Conservation (phyloP, 768 basidiomycete species). For the Boletus subcaerulescens region DNA sequence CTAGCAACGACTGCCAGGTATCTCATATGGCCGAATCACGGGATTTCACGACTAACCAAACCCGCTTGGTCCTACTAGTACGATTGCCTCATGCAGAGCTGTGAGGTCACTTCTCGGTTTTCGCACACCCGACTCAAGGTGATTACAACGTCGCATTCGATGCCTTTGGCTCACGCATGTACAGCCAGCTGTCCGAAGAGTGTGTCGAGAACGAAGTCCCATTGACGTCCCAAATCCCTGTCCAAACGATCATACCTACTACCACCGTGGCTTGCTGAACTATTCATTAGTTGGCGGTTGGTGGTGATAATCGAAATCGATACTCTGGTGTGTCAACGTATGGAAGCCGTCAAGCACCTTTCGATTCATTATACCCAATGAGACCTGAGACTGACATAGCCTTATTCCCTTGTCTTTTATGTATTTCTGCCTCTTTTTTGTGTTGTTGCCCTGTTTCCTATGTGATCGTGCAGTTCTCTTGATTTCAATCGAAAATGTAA, state of each 20-base stretch:
- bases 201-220: background rate
- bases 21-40: too few species aligned
- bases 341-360: too few species aligned
- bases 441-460: too few species aligned
- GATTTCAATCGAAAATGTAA: too few species aligned
- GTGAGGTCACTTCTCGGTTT: constrained; percentile 17
- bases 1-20: constrained; percentile 20
- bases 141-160: background rate
- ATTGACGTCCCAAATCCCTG: constrained; percentile 7
- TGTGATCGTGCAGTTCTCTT: too few species aligned
- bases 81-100: constrained; percentile 15
- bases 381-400: too few species aligned
- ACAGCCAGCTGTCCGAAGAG: background rate
- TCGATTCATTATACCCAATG: too few species aligned
- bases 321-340: too few species aligned
- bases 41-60: background rate
- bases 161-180: background rate
- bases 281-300: too few species aligned
- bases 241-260: background rate
- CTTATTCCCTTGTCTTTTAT: too few species aligned
- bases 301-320: too few species aligned
- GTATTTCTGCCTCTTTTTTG: too few species aligned
- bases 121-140: background rate
- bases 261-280: background rate
- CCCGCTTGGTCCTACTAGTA: constrained; percentile 3